phyloP scores from a whole-genome alignment of 257 asterid genomes.

The Solanum virginianum region DNA sequence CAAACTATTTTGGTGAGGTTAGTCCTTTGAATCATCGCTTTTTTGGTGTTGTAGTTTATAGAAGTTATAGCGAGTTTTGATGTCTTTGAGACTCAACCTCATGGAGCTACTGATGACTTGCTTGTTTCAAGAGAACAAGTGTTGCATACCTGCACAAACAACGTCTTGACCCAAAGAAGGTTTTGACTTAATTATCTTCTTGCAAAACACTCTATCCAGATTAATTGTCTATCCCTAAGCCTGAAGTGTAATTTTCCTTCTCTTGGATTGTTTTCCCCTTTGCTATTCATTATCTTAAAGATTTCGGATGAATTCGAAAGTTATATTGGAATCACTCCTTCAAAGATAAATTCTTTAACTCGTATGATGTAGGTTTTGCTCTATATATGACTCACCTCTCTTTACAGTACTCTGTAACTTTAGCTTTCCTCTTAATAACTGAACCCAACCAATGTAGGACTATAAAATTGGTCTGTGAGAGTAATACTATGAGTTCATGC shows the following conservation, averaged over 20 bases:
- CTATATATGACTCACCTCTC: not conserved
- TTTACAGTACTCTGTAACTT: not conserved
- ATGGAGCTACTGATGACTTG: not conserved
- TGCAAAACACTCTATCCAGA: not conserved
- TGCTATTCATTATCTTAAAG: not conserved
- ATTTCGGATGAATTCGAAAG: not conserved
- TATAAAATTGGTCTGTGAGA: not conserved
- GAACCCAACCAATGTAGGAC: not conserved
- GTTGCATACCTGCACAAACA: not conserved
- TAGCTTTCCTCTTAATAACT: not conserved
- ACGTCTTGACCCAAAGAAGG: not conserved
- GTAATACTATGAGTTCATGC: not conserved
- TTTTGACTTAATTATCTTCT: not conserved
- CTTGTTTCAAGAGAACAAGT: not conserved
- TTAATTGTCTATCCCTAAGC: not conserved
- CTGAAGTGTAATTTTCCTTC: not conserved
- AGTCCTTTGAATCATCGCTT: not conserved
- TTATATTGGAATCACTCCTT: not conserved
- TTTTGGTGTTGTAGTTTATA: not conserved
- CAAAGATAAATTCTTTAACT: not conserved
- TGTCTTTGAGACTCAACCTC: not conserved
- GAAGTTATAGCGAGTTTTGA: not conserved
- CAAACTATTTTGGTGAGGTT: constrained; percentile 97
- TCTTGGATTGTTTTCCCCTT: not conserved
- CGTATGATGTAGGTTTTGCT: not conserved